A percentile compares a stretch with the other conserved stretches of the same genome.
Evolutionary conservation across 371 early-diverging fungal genomes (phyloP).

Genomic region (Dichotomocladium elegans): DNA sequence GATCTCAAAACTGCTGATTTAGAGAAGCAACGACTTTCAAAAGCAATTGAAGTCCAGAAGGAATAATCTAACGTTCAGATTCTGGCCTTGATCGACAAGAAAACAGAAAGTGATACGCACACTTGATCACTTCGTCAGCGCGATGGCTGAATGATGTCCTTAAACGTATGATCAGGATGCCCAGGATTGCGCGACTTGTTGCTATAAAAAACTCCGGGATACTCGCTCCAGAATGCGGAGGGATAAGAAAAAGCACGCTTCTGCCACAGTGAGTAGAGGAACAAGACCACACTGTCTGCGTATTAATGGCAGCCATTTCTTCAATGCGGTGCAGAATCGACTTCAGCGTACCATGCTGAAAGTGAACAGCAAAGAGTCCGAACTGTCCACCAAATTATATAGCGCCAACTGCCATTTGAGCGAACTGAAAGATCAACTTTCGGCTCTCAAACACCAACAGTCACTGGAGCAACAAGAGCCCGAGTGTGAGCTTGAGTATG

Average conservation of each 20-base stretch:
- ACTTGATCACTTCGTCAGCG: background rate
- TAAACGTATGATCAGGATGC: slow-evolving; percentile 10
- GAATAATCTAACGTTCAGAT: background rate
- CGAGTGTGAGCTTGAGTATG: too few species aligned
- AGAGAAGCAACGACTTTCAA: slow-evolving; percentile 1
- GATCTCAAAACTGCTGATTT: background rate
- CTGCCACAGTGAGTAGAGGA: slow-evolving; percentile 9
- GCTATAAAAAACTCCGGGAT: slow-evolving; percentile 5
- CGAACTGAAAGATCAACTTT: background rate
- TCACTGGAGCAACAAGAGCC: too few species aligned
- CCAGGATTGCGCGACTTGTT: slow-evolving; percentile 13
- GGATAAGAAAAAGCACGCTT: slow-evolving; percentile 10
- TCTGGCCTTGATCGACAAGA: background rate
- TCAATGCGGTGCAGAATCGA: too few species aligned
- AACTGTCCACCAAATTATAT: background rate
- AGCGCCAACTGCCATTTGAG: background rate
- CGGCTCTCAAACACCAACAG: background rate
- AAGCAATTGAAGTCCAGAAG: slow-evolving; percentile 2
- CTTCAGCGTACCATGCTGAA: too few species aligned
- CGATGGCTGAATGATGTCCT: background rate
- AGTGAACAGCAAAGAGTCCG: background rate
- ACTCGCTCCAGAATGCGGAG: slow-evolving; percentile 5
- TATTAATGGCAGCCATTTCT: too few species aligned
- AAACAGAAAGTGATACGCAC: slow-evolving; percentile 1
- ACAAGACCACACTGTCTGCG: too few species aligned